phyloP scores from a whole-genome alignment of 106 monocot genomes.

The Platanthera guangdongensis region DNA sequence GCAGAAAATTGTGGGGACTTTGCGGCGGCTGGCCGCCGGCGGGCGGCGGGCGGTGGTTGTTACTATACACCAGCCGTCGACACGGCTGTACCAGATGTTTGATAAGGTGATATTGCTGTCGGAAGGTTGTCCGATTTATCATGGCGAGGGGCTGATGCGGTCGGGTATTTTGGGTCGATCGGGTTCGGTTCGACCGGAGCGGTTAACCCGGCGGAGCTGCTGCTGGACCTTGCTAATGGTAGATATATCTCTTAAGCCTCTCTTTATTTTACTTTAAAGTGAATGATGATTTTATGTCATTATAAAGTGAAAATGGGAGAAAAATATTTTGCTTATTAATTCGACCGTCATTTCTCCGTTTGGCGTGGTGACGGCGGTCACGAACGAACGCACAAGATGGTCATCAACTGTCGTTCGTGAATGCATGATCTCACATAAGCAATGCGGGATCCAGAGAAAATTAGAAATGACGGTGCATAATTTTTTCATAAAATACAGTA shows the following conservation, averaged over 20 bases:
- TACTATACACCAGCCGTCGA: slow-evolving; percentile 60
- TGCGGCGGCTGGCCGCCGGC: slow-evolving; percentile 24
- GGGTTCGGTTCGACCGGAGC: slow-evolving; percentile 22
- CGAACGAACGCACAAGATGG: too few relatives aligned
- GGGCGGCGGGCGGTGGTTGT: slow-evolving; percentile 33
- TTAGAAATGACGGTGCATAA: too few relatives aligned
- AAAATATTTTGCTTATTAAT: too few relatives aligned
- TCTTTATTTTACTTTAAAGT: too few relatives aligned
- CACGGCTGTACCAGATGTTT: slow-evolving; percentile 46
- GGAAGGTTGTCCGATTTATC: slow-evolving; percentile 39
- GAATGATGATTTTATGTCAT: too few relatives aligned
- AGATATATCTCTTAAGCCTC: background rate
- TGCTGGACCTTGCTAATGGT: slow-evolving; percentile 60
- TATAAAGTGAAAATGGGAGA: too few relatives aligned
- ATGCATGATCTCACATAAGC: too few relatives aligned
- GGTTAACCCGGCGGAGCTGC: slow-evolving; percentile 49
- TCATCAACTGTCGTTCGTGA: too few relatives aligned
- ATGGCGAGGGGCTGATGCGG: slow-evolving; percentile 23
- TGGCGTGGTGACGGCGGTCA: too few relatives aligned
- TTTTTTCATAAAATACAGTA: too few relatives aligned
- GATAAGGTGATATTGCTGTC: slow-evolving; percentile 42
- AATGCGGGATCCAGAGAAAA: too few relatives aligned
- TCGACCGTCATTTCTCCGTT: too few relatives aligned
- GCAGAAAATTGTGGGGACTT: slow-evolving; percentile 27
- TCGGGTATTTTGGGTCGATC: slow-evolving; percentile 32